Percentiles rank a stretch among this genome's conserved stretches.
These are phyloP conservation scores for Tuber indicum DNA, from an alignment of 495 filamentous ascomycete species.

Conservation along the genomic window DNA sequence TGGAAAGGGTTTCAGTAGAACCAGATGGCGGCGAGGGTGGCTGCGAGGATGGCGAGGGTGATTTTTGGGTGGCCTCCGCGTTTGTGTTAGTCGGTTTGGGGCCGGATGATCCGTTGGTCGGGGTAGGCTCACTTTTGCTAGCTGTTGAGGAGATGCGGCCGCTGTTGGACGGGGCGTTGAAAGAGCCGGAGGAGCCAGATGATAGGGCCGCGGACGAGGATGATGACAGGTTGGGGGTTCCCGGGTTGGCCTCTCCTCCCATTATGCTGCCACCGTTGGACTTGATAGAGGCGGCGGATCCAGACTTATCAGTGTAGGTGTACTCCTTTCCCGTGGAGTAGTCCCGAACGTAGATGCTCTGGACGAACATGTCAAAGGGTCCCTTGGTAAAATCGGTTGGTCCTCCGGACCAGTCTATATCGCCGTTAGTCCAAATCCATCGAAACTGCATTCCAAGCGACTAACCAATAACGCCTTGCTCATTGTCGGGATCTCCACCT, in stretches of 20 bases:
- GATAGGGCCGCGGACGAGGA: slow-evolving; percentile 44
- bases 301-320: slow-evolving; percentile 66
- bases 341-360: slow-evolving; percentile 69
- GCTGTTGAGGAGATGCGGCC: slow-evolving; percentile 30
- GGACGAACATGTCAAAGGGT: slow-evolving; percentile 79
- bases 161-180: slow-evolving; percentile 46
- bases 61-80: slow-evolving; percentile 40
- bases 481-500: slow-evolving; percentile 69
- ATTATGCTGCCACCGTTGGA: slow-evolving; percentile 62
- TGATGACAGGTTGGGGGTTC: slow-evolving; percentile 44
- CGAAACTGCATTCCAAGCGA: slow-evolving; percentile 10
- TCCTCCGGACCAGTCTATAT: slow-evolving; percentile 72
- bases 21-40: slow-evolving; percentile 27
- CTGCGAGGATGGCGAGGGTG: slow-evolving; percentile 35
- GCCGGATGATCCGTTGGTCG: slow-evolving; percentile 25
- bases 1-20: slow-evolving; percentile 21
- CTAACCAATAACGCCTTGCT: slow-evolving; percentile 66
- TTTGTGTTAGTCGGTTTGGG: slow-evolving; percentile 30
- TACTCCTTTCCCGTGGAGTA: slow-evolving; percentile 86
- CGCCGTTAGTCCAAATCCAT: slow-evolving; percentile 12
- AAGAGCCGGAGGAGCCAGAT: slow-evolving; percentile 51
- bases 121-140: slow-evolving; percentile 38
- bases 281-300: slow-evolving; percentile 72
- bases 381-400: slow-evolving; percentile 69
- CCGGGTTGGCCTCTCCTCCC: slow-evolving; percentile 44